Conservation (phyloP, 768 basidiomycete genomes). For the Scleroderma bovista region DNA sequence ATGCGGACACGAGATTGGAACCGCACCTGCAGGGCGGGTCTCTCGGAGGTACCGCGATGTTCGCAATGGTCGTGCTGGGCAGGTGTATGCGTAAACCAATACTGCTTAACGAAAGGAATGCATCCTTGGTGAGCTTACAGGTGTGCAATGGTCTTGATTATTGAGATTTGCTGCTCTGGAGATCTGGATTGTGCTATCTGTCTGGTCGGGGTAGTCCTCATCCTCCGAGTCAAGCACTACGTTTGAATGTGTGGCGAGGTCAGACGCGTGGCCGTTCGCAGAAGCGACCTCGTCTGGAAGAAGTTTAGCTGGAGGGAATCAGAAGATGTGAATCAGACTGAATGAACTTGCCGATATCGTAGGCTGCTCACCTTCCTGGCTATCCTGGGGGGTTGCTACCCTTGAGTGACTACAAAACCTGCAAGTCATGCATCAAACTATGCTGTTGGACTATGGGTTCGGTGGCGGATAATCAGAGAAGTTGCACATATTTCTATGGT, state of each 20-base stretch:
- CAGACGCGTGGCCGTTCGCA: not conserved
- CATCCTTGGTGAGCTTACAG: too few species aligned
- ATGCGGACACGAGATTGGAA: constrained; percentile 77
- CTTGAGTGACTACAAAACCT: not conserved
- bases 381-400: not conserved
- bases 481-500: too few species aligned
- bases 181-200: not conserved
- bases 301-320: not conserved
- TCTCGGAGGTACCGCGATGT: constrained; percentile 5
- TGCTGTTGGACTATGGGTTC: not conserved
- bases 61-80: constrained; percentile 10
- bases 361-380: not conserved
- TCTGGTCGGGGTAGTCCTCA: constrained; percentile 11
- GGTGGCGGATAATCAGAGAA: not conserved
- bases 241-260: not conserved
- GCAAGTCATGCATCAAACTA: not conserved
- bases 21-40: constrained; percentile 38
- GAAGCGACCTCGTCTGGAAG: not conserved
- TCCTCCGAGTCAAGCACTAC: constrained; percentile 8
- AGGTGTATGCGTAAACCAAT: constrained; percentile 4
- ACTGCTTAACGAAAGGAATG: too few species aligned
- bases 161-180: not conserved
- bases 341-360: too few species aligned
- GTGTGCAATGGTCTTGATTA: not conserved
- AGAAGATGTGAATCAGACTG: too few species aligned